Evolutionary conservation across 148 eudicot species (phyloP), one percentile per base, ranked within the genome.

Genomic region (Cornus suecica): DNA sequence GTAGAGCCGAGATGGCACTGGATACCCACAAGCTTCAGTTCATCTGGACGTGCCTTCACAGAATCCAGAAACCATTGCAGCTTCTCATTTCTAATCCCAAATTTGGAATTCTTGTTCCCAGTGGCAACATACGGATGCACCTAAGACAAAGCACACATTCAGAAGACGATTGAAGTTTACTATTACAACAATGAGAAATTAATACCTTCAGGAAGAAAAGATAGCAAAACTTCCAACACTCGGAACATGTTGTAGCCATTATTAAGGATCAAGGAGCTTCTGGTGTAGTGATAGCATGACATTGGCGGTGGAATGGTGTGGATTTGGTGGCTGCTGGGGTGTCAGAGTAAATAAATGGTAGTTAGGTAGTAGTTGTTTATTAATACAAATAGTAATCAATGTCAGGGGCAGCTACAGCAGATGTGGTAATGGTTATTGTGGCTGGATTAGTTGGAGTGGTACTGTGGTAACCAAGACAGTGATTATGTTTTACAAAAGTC

Each of bases 1-100:
- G 99, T 95, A 27, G 99, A 92, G 24, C 99, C 97, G 71, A 91
- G 93, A 86, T 92, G 99, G 78, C 99, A 92, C 80, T 95, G 99
- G 66, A 90, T 90, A 48, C 97, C 99, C 69, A 95, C 97, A 37
- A 95, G 87, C 90, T 92, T 91, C 77, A 95, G 79, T 78, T 95
- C 94, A 69, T 88, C 70, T 58, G 93, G 97, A 79, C 91, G 92
- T 51, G 99, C 94, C 85, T 92, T 95, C 78, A 92, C 93, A 72
- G 97, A 94, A 84, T 95, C 97, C 56, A 92, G 78, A 87, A 95
- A 92, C 97, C 99, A 95, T 60, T 91, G 97, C 74, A 95, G 81
- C 77, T 93, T 92, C 90, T 95, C 99, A 73, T 94, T 94, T 86
- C 94, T 88, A 31, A 92, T 94, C 31, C 99, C 97, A 75, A 92